A percentile compares a stretch with the other conserved stretches of the same genome.
These are phyloP conservation scores for Petunia secreta DNA, from an alignment of 257 asterid species.

Conservation along the genomic window DNA sequence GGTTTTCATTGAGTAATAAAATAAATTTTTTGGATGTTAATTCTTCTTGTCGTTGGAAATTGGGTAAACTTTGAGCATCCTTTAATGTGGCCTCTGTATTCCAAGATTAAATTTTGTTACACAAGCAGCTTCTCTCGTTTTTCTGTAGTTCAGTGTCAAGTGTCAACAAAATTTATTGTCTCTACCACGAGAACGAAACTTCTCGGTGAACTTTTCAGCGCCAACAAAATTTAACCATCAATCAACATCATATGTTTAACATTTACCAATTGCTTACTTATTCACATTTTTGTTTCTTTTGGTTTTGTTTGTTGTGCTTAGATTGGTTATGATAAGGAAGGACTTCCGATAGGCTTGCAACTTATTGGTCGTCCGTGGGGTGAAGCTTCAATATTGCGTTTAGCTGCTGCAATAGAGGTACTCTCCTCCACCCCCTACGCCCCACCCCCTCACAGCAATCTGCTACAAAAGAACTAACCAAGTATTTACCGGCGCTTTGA, in stretches of 20 bases:
- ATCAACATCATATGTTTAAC: not conserved
- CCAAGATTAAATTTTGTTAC: not conserved
- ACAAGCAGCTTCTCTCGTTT: not conserved
- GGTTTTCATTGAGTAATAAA: not conserved
- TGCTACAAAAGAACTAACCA: not conserved
- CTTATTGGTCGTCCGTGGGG: slow-evolving; percentile 98
- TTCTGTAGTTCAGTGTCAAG: not conserved
- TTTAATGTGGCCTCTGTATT: not conserved
- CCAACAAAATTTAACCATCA: not conserved
- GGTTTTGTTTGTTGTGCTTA: slow-evolving; percentile 25
- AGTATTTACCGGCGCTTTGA: not conserved
- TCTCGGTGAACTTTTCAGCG: not conserved
- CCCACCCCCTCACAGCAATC: not conserved
- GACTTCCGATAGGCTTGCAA: slow-evolving; percentile 95
- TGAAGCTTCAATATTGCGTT: slow-evolving; percentile 84
- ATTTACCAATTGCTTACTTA: not conserved
- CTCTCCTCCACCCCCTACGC: not conserved
- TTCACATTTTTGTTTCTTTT: not conserved
- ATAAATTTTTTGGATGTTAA: not conserved
- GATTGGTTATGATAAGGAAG: slow-evolving; percentile 94
- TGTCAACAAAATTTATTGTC: no score
- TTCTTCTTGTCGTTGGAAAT: not conserved
- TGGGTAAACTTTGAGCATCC: not conserved
- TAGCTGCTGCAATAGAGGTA: slow-evolving; percentile 91
- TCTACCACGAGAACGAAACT: not conserved